phyloP scores from a whole-genome alignment of 306 rosid genomes.

The Cicer arietinum region DNA sequence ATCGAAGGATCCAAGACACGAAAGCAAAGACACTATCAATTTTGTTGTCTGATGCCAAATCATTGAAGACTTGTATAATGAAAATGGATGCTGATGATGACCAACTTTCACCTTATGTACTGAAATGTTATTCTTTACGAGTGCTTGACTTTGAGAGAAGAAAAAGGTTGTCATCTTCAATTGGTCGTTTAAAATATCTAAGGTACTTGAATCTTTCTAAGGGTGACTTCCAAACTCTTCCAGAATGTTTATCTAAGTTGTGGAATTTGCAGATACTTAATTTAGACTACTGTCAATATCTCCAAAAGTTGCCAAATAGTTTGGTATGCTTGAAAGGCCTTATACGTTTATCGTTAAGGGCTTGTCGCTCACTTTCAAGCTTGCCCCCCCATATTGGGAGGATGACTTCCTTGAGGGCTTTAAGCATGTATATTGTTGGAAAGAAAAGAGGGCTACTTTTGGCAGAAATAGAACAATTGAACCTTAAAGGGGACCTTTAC shows the following conservation, averaged over 20 bases:
- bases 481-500: constrained; percentile 32
- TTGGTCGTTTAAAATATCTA: constrained; percentile 15
- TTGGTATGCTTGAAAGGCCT: constrained; percentile 26
- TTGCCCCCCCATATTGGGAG: constrained; percentile 12
- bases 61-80: background rate
- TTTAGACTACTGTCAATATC: rapidly evolving
- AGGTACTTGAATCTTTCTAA: constrained; percentile 8
- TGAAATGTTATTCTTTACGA: constrained; percentile 17
- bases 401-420: constrained; percentile 22
- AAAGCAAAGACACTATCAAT: background rate
- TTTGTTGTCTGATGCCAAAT: background rate
- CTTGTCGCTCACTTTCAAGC: background rate
- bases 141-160: rapidly evolving
- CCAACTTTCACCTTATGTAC: background rate
- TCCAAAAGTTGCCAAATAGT: background rate
- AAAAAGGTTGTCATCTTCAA: background rate
- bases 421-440: constrained; percentile 15
- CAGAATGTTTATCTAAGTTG: background rate
- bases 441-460: constrained; percentile 18
- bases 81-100: rapidly evolving
- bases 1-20: background rate
- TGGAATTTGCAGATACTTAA: constrained; percentile 33
- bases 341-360: background rate
- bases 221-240: background rate
- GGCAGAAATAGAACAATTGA: constrained; percentile 23